phyloP scores from a whole-genome alignment of 2,329 filamentous ascomycete genomes.

The Penicillium hesseltinei region DNA sequence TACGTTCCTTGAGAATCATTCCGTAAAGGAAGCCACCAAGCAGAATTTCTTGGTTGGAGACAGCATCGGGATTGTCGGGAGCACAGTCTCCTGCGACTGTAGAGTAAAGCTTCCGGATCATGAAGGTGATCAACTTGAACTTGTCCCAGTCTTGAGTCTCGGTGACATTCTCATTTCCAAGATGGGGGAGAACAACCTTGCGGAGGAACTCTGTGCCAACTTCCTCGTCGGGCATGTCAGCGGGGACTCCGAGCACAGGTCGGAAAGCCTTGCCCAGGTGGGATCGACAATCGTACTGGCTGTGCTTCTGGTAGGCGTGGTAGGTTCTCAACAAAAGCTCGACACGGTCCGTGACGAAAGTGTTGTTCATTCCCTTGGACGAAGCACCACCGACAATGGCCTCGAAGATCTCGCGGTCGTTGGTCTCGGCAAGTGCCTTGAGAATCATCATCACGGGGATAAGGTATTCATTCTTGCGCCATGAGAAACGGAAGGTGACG shows the following conservation, averaged over 20 bases:
- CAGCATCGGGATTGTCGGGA: constrained; percentile 92
- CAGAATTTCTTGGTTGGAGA: constrained; percentile 93
- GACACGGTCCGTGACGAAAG: constrained; percentile 91
- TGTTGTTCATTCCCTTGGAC: constrained; percentile 77
- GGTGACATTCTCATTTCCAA: constrained; percentile 81
- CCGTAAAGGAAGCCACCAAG: constrained; percentile 91
- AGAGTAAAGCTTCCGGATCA: constrained; percentile 93
- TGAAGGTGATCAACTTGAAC: constrained; percentile 89
- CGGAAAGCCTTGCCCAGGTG: constrained; percentile 91
- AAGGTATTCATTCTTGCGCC: constrained; percentile 96
- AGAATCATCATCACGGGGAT: constrained; percentile 94
- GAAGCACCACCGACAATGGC: constrained; percentile 76
- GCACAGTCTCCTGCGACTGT: constrained; percentile 89
- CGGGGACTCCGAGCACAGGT: constrained; percentile 77
- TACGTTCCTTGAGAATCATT: constrained; percentile 89
- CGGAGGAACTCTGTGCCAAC: constrained; percentile 88
- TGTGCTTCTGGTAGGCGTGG: constrained; percentile 84
- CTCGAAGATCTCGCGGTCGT: constrained; percentile 94
- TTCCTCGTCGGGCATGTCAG: constrained; percentile 82
- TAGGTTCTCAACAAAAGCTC: constrained; percentile 90
- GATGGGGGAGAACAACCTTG: constrained; percentile 85
- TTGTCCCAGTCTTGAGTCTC: constrained; percentile 85
- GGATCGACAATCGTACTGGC: constrained; percentile 73
- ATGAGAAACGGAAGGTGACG: constrained; percentile 95
- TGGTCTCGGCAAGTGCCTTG: constrained; percentile 92